Base-by-base conservation (phyloP, 2,329 filamentous ascomycete genomes). In the Colletotrichum brevisporum region DNA sequence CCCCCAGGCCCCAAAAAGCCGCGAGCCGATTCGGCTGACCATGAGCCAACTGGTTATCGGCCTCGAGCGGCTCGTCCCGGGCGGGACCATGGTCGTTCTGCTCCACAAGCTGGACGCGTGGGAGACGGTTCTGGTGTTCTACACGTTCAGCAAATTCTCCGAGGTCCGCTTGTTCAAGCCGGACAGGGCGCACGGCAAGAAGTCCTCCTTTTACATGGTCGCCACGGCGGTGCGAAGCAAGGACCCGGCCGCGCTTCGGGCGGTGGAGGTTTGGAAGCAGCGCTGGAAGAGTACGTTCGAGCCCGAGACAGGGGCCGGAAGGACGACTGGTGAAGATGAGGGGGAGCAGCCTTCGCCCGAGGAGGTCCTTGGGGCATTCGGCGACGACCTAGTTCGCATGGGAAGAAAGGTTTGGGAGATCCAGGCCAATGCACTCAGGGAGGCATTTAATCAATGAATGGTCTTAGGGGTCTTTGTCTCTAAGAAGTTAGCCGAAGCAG, bases 151-250 rank as follows among this genome's bases (percentile, higher is more conserved):
- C 15, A 73, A 75, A n/a, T 85, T 89, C 63, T 76, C 84, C 6
- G 52, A 73, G 0, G 72, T 88, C 0, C 50, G 66, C 24, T 71
- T 87, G 0, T 84, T 80, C 74, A 89, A 89, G 72, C 84, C 84
- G 0, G 70, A 8, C 2, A n/a, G 2, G 16, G 41, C 4, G 31
- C 84, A 89, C 66, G 74, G 71, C 1, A 83, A 76, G 21, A 76
- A 82, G 4, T 85, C 82, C 0, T 88, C 85, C 0, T 89, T 88
- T 70, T 89, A 89, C 72, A 77, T 88, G 73, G 68, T 89, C 12
- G 86, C 85, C 2, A 80, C 74, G 1, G 72, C 82, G 3, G 76
- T 89, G 0, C 75, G 80, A 47, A 76, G 77, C 5, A 47, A 75
- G 4, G 68, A 71, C 18, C 51, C 71, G 0, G 75, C 78, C 31